A percentile compares a stretch with the other conserved stretches of the same genome.
phyloP scores from a whole-genome alignment of 768 basidiomycete species.

The Trametes gibbosa region DNA sequence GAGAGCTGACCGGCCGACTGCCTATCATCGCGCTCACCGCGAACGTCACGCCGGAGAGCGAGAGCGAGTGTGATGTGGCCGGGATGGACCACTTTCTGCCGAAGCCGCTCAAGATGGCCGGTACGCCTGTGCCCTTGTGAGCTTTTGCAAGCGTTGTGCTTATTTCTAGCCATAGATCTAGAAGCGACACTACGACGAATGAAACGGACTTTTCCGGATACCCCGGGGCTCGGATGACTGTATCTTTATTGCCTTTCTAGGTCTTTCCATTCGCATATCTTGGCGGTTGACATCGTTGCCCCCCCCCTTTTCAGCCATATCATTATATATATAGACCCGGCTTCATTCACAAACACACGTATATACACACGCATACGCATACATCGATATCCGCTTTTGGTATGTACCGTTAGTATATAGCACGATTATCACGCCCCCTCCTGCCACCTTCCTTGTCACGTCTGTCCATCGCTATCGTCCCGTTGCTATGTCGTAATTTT shows the following conservation, averaged over 20 bases:
- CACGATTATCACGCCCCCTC: background rate
- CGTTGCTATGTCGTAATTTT: background rate
- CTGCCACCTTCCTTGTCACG: background rate
- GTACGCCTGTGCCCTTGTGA: conserved; percentile 16
- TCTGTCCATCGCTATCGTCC: background rate
- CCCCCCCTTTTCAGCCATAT: no score
- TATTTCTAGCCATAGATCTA: background rate
- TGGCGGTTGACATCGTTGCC: no score
- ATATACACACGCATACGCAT: no score
- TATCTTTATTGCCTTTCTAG: no score
- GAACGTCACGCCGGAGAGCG: conserved; percentile 29
- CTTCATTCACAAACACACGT: no score
- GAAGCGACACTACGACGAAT: background rate
- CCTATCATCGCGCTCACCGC: conserved; percentile 31
- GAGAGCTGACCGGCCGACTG: conserved; percentile 22
- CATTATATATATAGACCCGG: no score
- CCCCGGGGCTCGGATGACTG: no score
- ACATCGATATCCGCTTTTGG: background rate
- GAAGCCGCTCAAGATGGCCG: conserved; percentile 27
- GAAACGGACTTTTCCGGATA: background rate
- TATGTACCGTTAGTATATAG: no score
- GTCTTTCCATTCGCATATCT: no score
- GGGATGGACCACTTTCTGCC: conserved; percentile 32
- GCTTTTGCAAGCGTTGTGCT: no score
- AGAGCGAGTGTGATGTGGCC: conserved; percentile 25